Conservation (phyloP, 371 early-diverging fungal species). For the Phascolomyces articulosus region DNA sequence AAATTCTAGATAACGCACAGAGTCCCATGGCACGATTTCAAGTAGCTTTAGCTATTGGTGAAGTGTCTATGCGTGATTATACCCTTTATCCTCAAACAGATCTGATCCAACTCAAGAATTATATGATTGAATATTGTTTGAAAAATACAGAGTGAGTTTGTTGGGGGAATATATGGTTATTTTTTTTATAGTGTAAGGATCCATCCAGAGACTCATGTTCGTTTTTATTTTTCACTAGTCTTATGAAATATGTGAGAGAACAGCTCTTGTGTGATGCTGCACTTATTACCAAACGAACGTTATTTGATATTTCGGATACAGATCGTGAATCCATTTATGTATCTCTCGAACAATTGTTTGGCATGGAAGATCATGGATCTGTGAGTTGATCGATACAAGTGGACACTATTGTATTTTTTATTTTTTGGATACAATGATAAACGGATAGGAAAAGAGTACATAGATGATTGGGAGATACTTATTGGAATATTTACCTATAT, state of each 20-base stretch:
- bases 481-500: neutral
- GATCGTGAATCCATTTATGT: slow-evolving; percentile 59
- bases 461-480: neutral
- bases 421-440: no score
- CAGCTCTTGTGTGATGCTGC: slow-evolving; percentile 52
- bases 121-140: slow-evolving; percentile 61
- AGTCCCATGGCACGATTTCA: slow-evolving; percentile 67
- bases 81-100: slow-evolving; percentile 53
- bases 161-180: no score
- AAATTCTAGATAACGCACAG: slow-evolving; percentile 51
- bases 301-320: slow-evolving; percentile 57
- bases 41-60: slow-evolving; percentile 60
- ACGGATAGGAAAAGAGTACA: no score
- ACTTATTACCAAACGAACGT: slow-evolving; percentile 69
- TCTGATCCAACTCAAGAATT: slow-evolving; percentile 54
- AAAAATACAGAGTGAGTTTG: slow-evolving; percentile 37
- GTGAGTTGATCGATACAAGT: slow-evolving; percentile 30
- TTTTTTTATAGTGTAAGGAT: neutral
- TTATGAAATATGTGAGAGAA: slow-evolving; percentile 51
- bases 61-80: slow-evolving; percentile 63
- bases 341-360: slow-evolving; percentile 54
- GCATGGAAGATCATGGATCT: slow-evolving; percentile 44
- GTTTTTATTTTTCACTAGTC: slow-evolving; percentile 19
- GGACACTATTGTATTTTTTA: no score
- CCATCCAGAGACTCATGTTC: neutral